Evolutionary conservation across 78 protist species (phyloP).

Genomic region (Dictyostelium discoideum): dicty_2.7 NC_007088.5:7686001-7686500

Average conservation of each 20-base stretch:
- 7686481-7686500: not conserved
- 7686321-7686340: not conserved
- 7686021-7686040: not conserved
- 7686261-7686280: no score
- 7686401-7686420: no score
- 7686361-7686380: no score
- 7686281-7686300: no score
- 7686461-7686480: not conserved
- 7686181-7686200: not conserved
- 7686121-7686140: not conserved
- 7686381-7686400: not conserved
- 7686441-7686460: not conserved
- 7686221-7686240: not conserved
- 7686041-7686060: not conserved
- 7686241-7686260: not conserved
- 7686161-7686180: not conserved
- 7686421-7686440: not conserved
- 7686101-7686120: not conserved
- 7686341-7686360: no score
- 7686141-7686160: not conserved
- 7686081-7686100: not conserved
- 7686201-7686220: not conserved
- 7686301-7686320: not conserved
- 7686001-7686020: slow-evolving; percentile 43
- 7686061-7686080: not conserved